Base-by-base conservation (phyloP, 495 filamentous ascomycete genomes). In the Xylaria telfairii region DNA sequence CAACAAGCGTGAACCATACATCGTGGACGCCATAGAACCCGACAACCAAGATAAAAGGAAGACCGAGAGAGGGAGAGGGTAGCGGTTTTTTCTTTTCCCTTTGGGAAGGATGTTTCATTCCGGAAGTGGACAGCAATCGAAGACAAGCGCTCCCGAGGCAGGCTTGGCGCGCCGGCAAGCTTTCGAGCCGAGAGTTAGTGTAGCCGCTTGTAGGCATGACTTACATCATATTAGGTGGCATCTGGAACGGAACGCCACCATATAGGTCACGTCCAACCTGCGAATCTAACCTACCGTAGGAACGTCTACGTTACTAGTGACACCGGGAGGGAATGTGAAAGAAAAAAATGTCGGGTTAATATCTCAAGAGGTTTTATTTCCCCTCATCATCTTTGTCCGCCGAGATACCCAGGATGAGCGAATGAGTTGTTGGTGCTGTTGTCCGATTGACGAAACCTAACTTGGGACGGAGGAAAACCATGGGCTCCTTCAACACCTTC, bases 101-200 rank as follows among this genome's bases (percentile, higher is more conserved):
- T 56, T 10, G 51, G 65, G 42, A 39, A 46, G 53, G 28, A 32
- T 61, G 66, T 68, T 61, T 68, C 66, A 68, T 37, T 68, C 41
- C 28, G 53, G 28, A 68, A 60, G 42, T 60, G 53, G 42, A 37
- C 66, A 46, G 30, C 17, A n/a, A 39, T 39, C 32, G 30, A 66
- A 19, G 49, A 42, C n/a, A 19, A 30, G 30, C 7, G 30, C 34
- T 60, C 57, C 61, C 41, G 24, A 51, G 10, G 15, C 17, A 5
- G 32, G 65, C 65, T 57, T 67, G 65, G 53, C 66, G 66, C 66
- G 28, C 66, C 66, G 53, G 66, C 66, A 68, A 59, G 39, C 39
- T 60, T 21, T 47, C 26, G 66, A 60, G 66, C 66, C 66, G 66
- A 68, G 53, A 59, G 26, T 6, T 68, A 59, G 66, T 68, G 65